Evolutionary conservation across 1,139 yeast genomes (phyloP).

Genomic region (Yamadazyma atlantica): DNA sequence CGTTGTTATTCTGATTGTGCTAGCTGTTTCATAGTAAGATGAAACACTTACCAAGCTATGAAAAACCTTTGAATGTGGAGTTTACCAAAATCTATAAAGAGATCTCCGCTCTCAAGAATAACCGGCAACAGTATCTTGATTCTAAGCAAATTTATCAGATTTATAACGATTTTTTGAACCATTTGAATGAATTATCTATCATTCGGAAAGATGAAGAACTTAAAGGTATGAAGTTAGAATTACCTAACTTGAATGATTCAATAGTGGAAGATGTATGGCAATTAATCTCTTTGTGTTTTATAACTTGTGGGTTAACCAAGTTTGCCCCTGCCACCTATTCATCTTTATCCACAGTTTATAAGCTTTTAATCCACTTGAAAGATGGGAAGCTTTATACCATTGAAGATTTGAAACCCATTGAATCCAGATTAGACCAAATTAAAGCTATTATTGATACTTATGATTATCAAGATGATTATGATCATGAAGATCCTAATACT

Average conservation of each 20-base stretch:
- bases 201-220: constrained; percentile 51
- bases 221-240: constrained; percentile 37
- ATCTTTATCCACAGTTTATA: constrained; percentile 78
- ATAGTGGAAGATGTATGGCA: constrained; percentile 90
- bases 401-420: constrained; percentile 78
- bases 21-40: constrained; percentile 4
- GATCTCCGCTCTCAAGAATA: constrained; percentile 58
- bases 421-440: constrained; percentile 68
- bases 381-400: constrained; percentile 81
- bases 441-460: constrained; percentile 49
- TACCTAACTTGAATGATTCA: constrained; percentile 57
- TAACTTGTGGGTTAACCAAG: constrained; percentile 87
- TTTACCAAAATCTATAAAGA: constrained; percentile 49
- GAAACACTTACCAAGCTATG: constrained; percentile 44
- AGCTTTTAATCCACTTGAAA: constrained; percentile 75
- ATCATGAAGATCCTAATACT: constrained; percentile 18
- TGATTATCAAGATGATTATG: constrained; percentile 36
- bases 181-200: constrained; percentile 50
- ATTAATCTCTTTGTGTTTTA: constrained; percentile 75
- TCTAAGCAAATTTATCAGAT: constrained; percentile 61
- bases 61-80: constrained; percentile 49
- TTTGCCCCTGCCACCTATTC: constrained; percentile 94
- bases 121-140: constrained; percentile 60
- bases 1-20: neutral
- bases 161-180: constrained; percentile 52